Base-by-base conservation (phyloP, 2,329 filamentous ascomycete species). In the Fusarium nisikadoi region DNA sequence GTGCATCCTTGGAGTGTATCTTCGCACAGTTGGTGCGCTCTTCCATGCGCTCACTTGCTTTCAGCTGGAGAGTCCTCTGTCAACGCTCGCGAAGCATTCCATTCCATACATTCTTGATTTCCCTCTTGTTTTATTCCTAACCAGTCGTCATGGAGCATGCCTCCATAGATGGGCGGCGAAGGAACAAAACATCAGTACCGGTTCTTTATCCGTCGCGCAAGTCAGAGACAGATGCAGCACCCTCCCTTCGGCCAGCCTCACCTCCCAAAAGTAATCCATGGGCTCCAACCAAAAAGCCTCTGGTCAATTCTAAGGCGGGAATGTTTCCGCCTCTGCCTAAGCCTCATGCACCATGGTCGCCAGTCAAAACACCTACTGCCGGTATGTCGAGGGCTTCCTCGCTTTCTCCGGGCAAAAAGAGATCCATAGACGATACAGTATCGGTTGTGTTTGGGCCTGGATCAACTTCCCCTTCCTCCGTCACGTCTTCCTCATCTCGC, bases 241-340 rank as follows among this genome's bases (percentile, higher is more conserved):
- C 72, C 38, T 71, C 65, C 17, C 67, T 81, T 20, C 77, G 73
- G 31, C 80, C 80, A 38, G 80, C 80, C 8, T 81, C 79, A 7
- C 79, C 80, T 11, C 80, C 80, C 10, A 79, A 76, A 49, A 69
- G 68, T 9, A 82, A 80, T 61, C 80, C 80, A 33, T 82, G 80
- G 80, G 56, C 62, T 38, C 60, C 62, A 38, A n/a, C 55, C 29
- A 59, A 25, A 36, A 69, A 52, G 46, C 12, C 23, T 20, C 25
- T 53, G 41, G 27, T 52, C 12, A 61, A 54, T 36, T 31, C 71
- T 16, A 43, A 43, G 23, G 39, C 54, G 17, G 59, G 64, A 16
- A 68, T 63, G 45, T 79, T 77, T 17, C 77, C 76, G 14, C 69
- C 75, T 29, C 61, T 79, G 19, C 70, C 72, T 17, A 66, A 62